Conservation (phyloP, 129 eudicot species). For the Centella asiatica region DNA sequence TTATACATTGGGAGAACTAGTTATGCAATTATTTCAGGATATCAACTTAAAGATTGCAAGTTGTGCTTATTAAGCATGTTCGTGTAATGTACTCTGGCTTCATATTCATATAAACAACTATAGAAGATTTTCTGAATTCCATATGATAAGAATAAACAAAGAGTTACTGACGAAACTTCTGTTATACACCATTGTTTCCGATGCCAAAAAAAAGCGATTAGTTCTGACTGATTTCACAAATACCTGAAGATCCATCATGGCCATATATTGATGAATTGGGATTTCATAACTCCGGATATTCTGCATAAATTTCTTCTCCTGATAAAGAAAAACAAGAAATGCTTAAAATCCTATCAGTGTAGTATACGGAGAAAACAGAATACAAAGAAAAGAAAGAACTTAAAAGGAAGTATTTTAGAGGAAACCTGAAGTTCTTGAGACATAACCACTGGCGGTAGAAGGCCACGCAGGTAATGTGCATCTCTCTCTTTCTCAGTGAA, state of each 20-base stretch:
- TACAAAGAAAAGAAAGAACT: background rate
- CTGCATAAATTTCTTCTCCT: slow-evolving; percentile 75
- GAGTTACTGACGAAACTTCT: too few species aligned
- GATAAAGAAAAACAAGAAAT: slow-evolving; percentile 13
- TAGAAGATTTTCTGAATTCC: too few species aligned
- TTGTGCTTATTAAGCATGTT: too few species aligned
- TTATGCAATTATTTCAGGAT: too few species aligned
- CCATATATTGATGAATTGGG: slow-evolving; percentile 79
- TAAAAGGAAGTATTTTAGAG: background rate
- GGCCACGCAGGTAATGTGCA: slow-evolving; percentile 71
- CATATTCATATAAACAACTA: too few species aligned
- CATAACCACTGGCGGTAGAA: slow-evolving; percentile 62
- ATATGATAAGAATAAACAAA: too few species aligned
- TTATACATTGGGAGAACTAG: too few species aligned
- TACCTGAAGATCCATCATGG: slow-evolving; percentile 95
- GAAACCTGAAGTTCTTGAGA: slow-evolving; percentile 78
- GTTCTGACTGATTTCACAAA: background rate
- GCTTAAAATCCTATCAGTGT: background rate
- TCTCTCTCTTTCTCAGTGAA: slow-evolving; percentile 72
- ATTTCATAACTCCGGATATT: slow-evolving; percentile 65
- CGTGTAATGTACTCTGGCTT: too few species aligned
- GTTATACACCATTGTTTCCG: too few species aligned
- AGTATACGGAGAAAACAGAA: background rate
- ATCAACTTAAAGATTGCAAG: too few species aligned
- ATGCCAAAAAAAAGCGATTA: too few species aligned